Evolutionary conservation across 2,329 filamentous ascomycete species (phyloP).

Genomic region (Dactylellina leptospora): DNA sequence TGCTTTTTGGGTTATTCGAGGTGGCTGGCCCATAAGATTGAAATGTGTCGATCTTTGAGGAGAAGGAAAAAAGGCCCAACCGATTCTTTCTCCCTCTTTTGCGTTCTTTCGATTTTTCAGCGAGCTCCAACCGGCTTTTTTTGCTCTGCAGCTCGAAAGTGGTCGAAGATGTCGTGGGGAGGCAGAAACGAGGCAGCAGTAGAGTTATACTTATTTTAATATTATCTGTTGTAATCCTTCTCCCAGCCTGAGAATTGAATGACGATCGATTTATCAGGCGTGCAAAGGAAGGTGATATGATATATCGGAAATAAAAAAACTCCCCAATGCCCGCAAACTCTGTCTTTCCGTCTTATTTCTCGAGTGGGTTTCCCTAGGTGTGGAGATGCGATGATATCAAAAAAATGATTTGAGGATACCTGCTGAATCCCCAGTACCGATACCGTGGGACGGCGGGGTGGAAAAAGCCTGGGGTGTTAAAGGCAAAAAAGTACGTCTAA

Average conservation of each 20-base stretch:
- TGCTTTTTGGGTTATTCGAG: conserved; percentile 22
- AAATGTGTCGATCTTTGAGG: conserved; percentile 39
- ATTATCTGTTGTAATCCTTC: too few species aligned
- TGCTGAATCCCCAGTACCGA: conserved; percentile 8
- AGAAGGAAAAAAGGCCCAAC: conserved; percentile 5
- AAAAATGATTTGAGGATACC: not conserved
- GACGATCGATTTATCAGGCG: too few species aligned
- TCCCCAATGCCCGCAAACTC: not conserved
- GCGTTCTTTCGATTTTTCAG: conserved; percentile 7
- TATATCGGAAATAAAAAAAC: not conserved
- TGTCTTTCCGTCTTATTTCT: not conserved
- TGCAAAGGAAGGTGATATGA: too few species aligned
- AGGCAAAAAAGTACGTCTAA: not conserved
- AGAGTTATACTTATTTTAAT: too few species aligned
- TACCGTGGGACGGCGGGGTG: conserved; percentile 36
- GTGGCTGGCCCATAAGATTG: conserved; percentile 43
- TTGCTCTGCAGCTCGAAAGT: too few species aligned
- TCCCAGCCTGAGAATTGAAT: too few species aligned
- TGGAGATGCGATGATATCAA: not conserved
- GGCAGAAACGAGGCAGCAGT: too few species aligned
- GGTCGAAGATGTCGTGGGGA: too few species aligned
- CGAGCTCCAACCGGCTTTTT: too few species aligned
- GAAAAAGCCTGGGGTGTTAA: too few species aligned
- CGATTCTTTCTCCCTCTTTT: not conserved
- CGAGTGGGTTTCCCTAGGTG: not conserved